phyloP scores from a whole-genome alignment of 345 rosid species.

The Salix suchowensis region DNA sequence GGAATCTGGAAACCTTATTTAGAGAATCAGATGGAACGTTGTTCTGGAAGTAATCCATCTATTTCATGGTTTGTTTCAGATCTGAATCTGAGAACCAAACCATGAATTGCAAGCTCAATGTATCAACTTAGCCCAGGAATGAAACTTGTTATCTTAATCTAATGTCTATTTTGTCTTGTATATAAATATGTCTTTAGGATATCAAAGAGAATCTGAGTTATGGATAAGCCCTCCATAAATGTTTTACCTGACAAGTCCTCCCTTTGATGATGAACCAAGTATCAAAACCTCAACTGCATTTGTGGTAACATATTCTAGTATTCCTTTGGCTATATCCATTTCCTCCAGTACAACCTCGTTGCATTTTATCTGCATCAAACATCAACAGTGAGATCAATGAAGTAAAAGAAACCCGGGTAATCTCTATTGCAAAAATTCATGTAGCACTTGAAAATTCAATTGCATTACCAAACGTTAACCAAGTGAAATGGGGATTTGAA shows the following conservation, averaged over 20 bases:
- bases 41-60: not conserved
- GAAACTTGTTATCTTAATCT: not conserved
- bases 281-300: conserved; percentile 39
- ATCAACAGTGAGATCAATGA: not conserved
- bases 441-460: not conserved
- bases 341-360: conserved; percentile 58
- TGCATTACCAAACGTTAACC: not conserved
- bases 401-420: not conserved
- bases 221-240: not conserved
- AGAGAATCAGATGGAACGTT: not conserved
- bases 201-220: not conserved
- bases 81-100: not conserved
- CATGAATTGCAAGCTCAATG: not conserved
- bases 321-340: conserved; percentile 44
- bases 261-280: conserved; percentile 55
- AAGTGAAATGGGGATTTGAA: not conserved
- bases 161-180: not conserved
- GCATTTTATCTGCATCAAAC: conserved; percentile 47
- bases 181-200: not conserved
- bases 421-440: not conserved
- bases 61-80: not conserved
- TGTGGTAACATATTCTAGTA: conserved; percentile 40
- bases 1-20: not conserved
- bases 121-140: not conserved
- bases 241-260: conserved; percentile 54